Conservation (phyloP, 495 filamentous ascomycete genomes). For the Aspergillus coremiiformis region DNA sequence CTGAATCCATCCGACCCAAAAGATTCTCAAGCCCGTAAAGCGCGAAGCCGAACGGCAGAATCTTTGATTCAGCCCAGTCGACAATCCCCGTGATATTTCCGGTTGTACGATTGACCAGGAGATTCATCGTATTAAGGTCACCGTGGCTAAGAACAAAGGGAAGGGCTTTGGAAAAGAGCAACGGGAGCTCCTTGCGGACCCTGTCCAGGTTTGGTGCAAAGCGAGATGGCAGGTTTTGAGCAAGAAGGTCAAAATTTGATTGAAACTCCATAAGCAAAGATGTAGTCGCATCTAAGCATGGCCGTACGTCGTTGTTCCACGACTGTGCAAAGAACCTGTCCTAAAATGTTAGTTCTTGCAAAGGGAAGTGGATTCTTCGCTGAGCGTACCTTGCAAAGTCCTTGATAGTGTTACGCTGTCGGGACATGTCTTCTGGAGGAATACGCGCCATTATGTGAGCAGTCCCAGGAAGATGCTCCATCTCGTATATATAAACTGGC, state of each 20-base stretch:
- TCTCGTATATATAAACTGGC: slow-evolving; percentile 14
- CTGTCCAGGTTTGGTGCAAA: slow-evolving; percentile 4
- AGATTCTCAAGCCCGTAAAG: slow-evolving; percentile 36
- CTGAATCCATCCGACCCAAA: slow-evolving; percentile 29
- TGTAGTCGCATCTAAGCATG: background rate
- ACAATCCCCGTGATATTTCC: slow-evolving; percentile 38
- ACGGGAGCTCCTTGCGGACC: slow-evolving; percentile 20
- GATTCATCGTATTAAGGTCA: slow-evolving; percentile 42
- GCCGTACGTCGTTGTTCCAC: slow-evolving; percentile 4
- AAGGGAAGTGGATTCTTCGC: background rate
- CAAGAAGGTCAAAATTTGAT: slow-evolving; percentile 12
- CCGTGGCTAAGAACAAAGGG: slow-evolving; percentile 39
- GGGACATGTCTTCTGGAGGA: slow-evolving; percentile 2
- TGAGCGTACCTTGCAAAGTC: slow-evolving; percentile 13
- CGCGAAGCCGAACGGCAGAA: slow-evolving; percentile 39
- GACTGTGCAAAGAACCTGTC: slow-evolving; percentile 13
- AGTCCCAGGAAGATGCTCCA: slow-evolving; percentile 14
- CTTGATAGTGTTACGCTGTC: slow-evolving; percentile 1
- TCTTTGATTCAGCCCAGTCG: slow-evolving; percentile 40
- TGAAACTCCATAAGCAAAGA: slow-evolving; percentile 5
- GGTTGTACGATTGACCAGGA: slow-evolving; percentile 31
- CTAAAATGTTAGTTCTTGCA: no score
- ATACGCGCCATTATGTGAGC: slow-evolving; percentile 8
- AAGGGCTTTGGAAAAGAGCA: slow-evolving; percentile 24
- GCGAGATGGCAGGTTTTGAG: slow-evolving; percentile 10